Base-by-base conservation (phyloP, 495 filamentous ascomycete species). In the Achaetomiella virescens region DNA sequence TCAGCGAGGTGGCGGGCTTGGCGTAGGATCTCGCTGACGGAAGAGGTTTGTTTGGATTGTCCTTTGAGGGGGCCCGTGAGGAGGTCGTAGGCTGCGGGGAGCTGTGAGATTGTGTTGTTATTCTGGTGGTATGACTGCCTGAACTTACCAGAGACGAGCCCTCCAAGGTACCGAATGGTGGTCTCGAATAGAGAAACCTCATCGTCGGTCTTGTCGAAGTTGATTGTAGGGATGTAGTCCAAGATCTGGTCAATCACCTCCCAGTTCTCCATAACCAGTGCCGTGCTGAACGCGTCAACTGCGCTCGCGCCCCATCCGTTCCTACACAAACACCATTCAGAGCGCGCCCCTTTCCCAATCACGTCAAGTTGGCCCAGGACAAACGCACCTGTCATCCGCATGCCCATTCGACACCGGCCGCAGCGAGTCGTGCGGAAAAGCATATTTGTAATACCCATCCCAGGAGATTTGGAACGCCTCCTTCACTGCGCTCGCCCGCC, bases 231-330 rank as follows among this genome's bases (percentile, higher is more conserved):
- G 41, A 96, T 79, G 66, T 82, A 85, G 20, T 86, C 74, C 4
- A 95, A 63, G 43, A 93, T 90, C 29, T 81, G 72, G 18, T 80
- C 72, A 33, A 93, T 82, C 33, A 87, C 81, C 36, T 85, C 76
- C 17, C 74, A 70, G 21, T 89, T 78, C 40, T 75, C 75, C 89
- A 95, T 95, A 10, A 96, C 71, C 37, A 90, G 69, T 0, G 89
- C 90, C 0, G 90, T 95, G 54, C 81, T 86, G 29, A 96, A 72
- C 12, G 89, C 89, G 71, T 96, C 90, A 14, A 93, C 79, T 6
- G 89, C 88, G 38, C 81, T 87, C 40, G 90, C 90, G 11, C 90
- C 90, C 90, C 90, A 96, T 58, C 85, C 85, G 65, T 92, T 93
- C 54, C 90, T 90, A n/a, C 3, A 17, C 3, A 12, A 21, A 1